Evolutionary conservation across 2,329 filamentous ascomycete species (phyloP).

Genomic region (Curvularia lunata): DNA sequence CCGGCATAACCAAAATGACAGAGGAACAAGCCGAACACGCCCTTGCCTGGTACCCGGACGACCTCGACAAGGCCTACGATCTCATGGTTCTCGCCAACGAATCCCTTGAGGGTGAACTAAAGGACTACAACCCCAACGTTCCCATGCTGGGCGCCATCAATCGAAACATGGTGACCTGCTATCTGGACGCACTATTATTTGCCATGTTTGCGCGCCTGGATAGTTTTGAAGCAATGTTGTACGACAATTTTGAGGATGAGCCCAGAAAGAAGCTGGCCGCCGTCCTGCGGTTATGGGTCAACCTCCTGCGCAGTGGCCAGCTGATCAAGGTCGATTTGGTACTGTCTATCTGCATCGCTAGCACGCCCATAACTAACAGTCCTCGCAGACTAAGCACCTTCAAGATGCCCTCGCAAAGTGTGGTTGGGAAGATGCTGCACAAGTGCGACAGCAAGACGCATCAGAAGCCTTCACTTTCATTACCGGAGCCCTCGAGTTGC

Average conservation of each 20-base stretch:
- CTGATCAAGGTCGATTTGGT: slow-evolving; percentile 87
- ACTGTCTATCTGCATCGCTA: slow-evolving; percentile 35
- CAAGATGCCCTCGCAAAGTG: slow-evolving; percentile 83
- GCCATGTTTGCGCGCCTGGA: slow-evolving; percentile 93
- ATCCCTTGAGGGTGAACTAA: slow-evolving; percentile 78
- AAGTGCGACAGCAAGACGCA: slow-evolving; percentile 86
- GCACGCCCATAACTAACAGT: background rate
- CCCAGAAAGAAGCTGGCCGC: slow-evolving; percentile 75
- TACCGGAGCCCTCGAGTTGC: slow-evolving; percentile 85
- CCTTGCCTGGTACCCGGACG: slow-evolving; percentile 69
- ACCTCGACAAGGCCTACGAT: slow-evolving; percentile 76
- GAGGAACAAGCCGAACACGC: slow-evolving; percentile 69
- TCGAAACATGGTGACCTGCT: slow-evolving; percentile 87
- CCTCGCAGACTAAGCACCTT: slow-evolving; percentile 73
- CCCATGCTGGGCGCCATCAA: slow-evolving; percentile 87
- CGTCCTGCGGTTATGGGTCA: slow-evolving; percentile 87
- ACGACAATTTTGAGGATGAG: slow-evolving; percentile 76
- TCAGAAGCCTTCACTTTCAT: slow-evolving; percentile 97
- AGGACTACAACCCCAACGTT: slow-evolving; percentile 73
- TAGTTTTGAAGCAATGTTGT: slow-evolving; percentile 91
- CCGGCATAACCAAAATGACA: slow-evolving; percentile 63
- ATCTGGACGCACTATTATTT: slow-evolving; percentile 87
- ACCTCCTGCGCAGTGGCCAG: slow-evolving; percentile 83
- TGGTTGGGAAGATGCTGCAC: slow-evolving; percentile 83
- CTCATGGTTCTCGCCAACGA: slow-evolving; percentile 80